Evolutionary conservation across 441 rosid species (phyloP).

Genomic region (Croton setiger): DNA sequence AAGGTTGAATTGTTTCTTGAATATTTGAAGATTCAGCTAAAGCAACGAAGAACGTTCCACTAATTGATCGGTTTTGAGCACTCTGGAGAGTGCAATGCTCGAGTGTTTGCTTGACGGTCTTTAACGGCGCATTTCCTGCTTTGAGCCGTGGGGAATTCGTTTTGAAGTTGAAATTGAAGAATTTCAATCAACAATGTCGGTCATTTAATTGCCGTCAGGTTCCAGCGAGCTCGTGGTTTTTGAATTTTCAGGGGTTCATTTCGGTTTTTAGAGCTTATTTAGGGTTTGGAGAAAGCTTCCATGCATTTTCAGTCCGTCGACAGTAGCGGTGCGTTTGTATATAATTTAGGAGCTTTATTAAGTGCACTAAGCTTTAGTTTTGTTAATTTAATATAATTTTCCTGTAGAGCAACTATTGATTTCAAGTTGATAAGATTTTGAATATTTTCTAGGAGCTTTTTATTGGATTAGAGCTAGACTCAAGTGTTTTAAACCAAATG

Average conservation of each 20-base stretch:
- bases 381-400: neutral
- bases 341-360: neutral
- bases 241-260: neutral
- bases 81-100: conserved; percentile 1
- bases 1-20: too few relatives aligned
- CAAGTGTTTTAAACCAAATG: neutral
- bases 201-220: neutral
- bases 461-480: conserved; percentile 3
- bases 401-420: neutral
- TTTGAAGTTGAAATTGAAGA: neutral
- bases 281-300: conserved; percentile 7
- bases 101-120: neutral
- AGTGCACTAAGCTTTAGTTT: neutral
- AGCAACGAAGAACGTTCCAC: neutral
- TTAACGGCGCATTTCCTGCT: neutral
- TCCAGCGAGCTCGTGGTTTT: neutral
- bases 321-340: conserved; percentile 7
- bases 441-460: conserved; percentile 1
- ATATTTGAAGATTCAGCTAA: neutral
- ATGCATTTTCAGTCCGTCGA: neutral
- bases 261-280: neutral
- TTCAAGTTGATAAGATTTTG: neutral
- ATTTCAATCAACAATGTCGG: neutral
- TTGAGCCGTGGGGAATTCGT: neutral
- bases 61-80: neutral